Percentiles rank a stretch among this genome's conserved stretches.
phyloP scores from a whole-genome alignment of 495 filamentous ascomycete genomes.

The Astrocystis sublimbata region DNA sequence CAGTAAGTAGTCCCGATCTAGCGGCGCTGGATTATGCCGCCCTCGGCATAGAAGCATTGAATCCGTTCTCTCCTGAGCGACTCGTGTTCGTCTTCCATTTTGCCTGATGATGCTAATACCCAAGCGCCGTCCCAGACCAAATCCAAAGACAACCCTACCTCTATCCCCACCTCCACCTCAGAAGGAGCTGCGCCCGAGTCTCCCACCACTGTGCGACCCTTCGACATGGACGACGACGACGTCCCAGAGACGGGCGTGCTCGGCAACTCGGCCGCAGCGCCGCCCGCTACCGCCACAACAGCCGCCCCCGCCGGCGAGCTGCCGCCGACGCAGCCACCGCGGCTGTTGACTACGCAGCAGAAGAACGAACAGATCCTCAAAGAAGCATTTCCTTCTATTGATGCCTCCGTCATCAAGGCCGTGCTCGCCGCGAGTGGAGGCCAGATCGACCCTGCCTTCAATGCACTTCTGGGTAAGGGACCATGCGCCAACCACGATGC shows the following conservation, averaged over 20 bases:
- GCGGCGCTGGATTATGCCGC: conserved; percentile 4
- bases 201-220: conserved; percentile 76
- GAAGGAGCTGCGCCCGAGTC: conserved; percentile 62
- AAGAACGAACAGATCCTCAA: conserved; percentile 85
- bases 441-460: conserved; percentile 90
- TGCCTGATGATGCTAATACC: neutral
- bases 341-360: conserved; percentile 76
- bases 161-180: conserved; percentile 26
- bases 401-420: conserved; percentile 79
- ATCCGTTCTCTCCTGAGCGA: neutral
- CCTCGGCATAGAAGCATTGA: neutral
- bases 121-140: conserved; percentile 23
- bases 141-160: conserved; percentile 31
- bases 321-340: conserved; percentile 83
- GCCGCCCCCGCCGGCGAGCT: conserved; percentile 45
- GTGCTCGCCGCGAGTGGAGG: conserved; percentile 84
- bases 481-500: neutral
- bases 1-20: conserved; percentile 37
- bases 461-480: conserved; percentile 78
- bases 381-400: conserved; percentile 90
- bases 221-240: conserved; percentile 87
- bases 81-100: neutral
- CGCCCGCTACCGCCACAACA: conserved; percentile 41
- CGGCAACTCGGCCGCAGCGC: conserved; percentile 40
- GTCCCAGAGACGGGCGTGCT: conserved; percentile 61